phyloP scores from a whole-genome alignment of 805 yeast species.

The Metschnikowia shivogae region DNA sequence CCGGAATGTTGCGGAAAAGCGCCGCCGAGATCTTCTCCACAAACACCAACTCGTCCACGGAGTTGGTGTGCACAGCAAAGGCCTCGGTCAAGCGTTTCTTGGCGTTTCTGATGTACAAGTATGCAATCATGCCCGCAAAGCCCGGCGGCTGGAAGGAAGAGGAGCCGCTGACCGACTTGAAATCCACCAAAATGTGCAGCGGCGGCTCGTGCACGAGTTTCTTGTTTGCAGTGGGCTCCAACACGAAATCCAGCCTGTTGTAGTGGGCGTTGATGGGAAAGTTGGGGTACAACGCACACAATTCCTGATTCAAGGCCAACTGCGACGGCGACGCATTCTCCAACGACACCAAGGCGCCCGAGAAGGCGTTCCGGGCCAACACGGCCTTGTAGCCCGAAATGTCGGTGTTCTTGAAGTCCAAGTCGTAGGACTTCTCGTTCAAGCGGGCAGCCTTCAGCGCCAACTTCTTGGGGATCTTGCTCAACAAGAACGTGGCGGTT shows the following conservation, averaged over 20 bases:
- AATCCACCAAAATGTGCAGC: constrained; percentile 71
- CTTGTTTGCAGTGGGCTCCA: constrained; percentile 44
- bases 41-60: constrained; percentile 50
- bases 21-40: constrained; percentile 75
- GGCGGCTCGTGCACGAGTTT: constrained; percentile 50
- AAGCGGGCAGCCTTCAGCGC: constrained; percentile 40
- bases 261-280: constrained; percentile 52
- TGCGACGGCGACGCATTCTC: constrained; percentile 46
- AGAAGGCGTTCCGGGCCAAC: constrained; percentile 55
- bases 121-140: constrained; percentile 67
- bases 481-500: constrained; percentile 48
- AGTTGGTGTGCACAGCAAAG: constrained; percentile 61
- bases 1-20: constrained; percentile 70
- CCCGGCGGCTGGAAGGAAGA: constrained; percentile 60
- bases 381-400: constrained; percentile 65
- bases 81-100: constrained; percentile 72
- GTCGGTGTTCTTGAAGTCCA: constrained; percentile 42
- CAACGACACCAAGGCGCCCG: constrained; percentile 52
- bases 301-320: constrained; percentile 63
- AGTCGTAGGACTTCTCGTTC: constrained; percentile 36
- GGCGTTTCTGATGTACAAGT: constrained; percentile 63
- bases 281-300: constrained; percentile 67
- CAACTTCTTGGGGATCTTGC: constrained; percentile 59
- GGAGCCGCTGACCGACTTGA: constrained; percentile 61
- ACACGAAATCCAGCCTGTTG: constrained; percentile 24